Evolutionary conservation across 148 eudicot species (phyloP).

Genomic region (Gaultheria prostrata): DNA sequence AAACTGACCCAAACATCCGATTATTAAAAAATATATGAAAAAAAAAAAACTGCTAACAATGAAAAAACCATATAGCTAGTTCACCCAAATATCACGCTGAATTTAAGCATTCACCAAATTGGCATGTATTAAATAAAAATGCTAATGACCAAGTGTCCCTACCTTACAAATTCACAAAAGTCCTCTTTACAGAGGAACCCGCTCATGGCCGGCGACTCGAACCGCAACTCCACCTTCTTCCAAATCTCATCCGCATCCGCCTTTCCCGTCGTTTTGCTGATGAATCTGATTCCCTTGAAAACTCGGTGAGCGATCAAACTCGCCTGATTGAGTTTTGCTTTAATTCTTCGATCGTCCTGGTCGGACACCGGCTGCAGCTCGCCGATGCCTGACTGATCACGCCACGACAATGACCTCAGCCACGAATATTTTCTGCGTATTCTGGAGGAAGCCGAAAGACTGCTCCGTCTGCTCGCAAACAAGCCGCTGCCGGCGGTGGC

Average conservation of each 20-base stretch:
- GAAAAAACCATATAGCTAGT: too few species aligned
- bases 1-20: too few species aligned
- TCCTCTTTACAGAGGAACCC: constrained; percentile 66
- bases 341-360: constrained; percentile 44
- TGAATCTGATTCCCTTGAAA: constrained; percentile 72
- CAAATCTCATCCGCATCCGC: constrained; percentile 43
- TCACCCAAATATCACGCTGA: constrained; percentile 6
- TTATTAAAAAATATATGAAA: too few species aligned
- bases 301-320: constrained; percentile 76
- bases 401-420: constrained; percentile 30
- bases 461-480: constrained; percentile 46
- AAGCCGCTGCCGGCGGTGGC: constrained; percentile 16
- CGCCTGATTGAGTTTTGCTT: constrained; percentile 48
- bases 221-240: constrained; percentile 65
- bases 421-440: constrained; percentile 48
- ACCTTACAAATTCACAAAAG: constrained; percentile 92
- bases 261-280: constrained; percentile 45
- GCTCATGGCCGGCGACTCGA: constrained; percentile 40
- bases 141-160: constrained; percentile 18
- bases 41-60: too few species aligned
- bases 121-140: background rate
- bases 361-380: constrained; percentile 27
- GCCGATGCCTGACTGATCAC: constrained; percentile 29
- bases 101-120: background rate
- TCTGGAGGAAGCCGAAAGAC: constrained; percentile 53